Base-by-base conservation (phyloP, 164 flowering plant species). In the Nelumbo lutea region DNA sequence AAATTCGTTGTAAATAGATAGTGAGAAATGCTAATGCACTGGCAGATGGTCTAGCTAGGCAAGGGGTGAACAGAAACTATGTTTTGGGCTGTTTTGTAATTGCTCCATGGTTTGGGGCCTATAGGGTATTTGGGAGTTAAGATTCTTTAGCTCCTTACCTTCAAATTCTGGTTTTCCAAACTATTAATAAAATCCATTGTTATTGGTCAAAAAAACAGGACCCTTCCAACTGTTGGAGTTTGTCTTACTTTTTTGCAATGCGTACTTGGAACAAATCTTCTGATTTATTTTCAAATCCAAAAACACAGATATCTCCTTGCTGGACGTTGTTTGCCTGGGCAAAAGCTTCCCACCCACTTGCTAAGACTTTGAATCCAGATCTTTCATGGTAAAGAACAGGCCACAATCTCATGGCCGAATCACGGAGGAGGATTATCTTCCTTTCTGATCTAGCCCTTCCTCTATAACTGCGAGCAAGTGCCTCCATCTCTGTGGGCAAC, bases 261-360 rank as follows among this genome's bases (percentile, higher is more conserved):
- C 39, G 1, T n/a, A 72, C 58, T 4, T 46, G 47, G 14, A 67
- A 66, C 58, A 69, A 48, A n/a, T 66, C 62, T 66, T 81, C 80
- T 1, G 46, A 2, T 3, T 39, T 41, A 15, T 58, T 58, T 51
- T 68, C 81, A 13, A 69, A 39, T 13, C 2, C 53, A 44, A 82
- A 73, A 61, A 50, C 5, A 57, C 83, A 82, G 38, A 66, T 48
- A 70, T 79, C 79, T n/a, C 81, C 83, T 42, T 64, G 50, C 13
- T 67, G 66, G 65, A 79, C 74, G 59, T 73, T 68, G 67, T 82
- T 79, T 57, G 76, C 83, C 62, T 59, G 50, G 66, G 75, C 59
- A 60, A 82, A 78, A 39, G 71, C 67, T 67, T 78, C 71, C 83
- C 85, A 82, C 9, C 85, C 83, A 42, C 68, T 65, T 0, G 74